These are phyloP conservation scores for Trichoderma afroharzianum DNA, from an alignment of 2,329 filamentous ascomycete genomes.

Conservation along the genomic window DNA sequence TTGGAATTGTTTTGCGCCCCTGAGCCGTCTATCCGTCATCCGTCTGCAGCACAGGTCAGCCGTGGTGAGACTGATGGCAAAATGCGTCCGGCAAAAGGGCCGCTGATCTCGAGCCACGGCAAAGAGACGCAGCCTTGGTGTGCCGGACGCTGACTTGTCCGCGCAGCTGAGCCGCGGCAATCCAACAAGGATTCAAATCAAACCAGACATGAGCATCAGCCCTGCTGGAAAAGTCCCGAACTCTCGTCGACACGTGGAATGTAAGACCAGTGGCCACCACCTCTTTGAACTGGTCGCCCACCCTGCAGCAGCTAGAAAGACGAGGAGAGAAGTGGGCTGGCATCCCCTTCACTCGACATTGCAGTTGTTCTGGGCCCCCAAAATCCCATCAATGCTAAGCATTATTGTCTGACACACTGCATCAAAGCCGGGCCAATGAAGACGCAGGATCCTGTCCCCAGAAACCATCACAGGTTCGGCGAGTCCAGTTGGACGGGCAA, in stretches of 20 bases:
- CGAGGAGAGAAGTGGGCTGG: not conserved
- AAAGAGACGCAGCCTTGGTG: not conserved
- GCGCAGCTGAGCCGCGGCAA: not conserved
- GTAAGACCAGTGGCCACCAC: slow-evolving; percentile 8
- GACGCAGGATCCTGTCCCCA: not conserved
- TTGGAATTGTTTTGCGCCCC: not conserved
- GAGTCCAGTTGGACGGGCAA: not conserved
- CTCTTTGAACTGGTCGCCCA: not conserved
- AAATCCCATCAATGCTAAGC: slow-evolving; percentile 2
- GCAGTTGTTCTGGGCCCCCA: not conserved
- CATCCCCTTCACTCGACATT: not conserved
- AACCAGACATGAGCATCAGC: not conserved
- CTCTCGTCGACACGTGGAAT: slow-evolving; percentile 8
- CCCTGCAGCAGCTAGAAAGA: slow-evolving; percentile 1
- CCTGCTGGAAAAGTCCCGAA: not conserved
- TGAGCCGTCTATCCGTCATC: not conserved
- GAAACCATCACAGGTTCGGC: not conserved
- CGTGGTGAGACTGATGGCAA: slow-evolving; percentile 1
- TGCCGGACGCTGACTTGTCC: not conserved
- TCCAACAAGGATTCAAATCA: not conserved
- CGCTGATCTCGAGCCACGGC: not conserved
- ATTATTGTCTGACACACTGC: slow-evolving; percentile 12
- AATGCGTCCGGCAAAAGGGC: slow-evolving; percentile 1
- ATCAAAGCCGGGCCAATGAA: not conserved
- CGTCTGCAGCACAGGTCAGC: not conserved